Evolutionary conservation across 2,329 filamentous ascomycete genomes (phyloP).

Genomic region (Phialophora tarda): DNA sequence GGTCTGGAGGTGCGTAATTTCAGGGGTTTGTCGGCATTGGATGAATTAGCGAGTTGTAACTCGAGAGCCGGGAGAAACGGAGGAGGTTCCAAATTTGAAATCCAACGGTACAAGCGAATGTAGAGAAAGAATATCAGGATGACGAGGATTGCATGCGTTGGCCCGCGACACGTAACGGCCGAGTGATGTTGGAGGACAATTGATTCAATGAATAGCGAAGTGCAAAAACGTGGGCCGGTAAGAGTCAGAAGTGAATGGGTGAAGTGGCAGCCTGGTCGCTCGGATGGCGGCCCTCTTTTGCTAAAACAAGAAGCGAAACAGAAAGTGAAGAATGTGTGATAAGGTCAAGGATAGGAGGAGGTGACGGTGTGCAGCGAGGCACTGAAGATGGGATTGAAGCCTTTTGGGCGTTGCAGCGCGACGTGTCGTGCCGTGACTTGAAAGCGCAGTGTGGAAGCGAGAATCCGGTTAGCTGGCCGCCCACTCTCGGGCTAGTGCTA

Average conservation of each 20-base stretch:
- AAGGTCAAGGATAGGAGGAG: constrained; percentile 21
- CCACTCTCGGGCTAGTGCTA: constrained; percentile 14
- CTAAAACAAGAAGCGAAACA: constrained; percentile 30
- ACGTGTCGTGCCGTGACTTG: constrained; percentile 35
- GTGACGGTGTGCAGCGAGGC: background rate
- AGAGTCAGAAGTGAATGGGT: constrained; percentile 11
- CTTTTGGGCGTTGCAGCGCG: constrained; percentile 27
- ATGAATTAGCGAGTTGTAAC: constrained; percentile 20
- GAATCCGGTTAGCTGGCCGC: constrained; percentile 18
- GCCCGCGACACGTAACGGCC: constrained; percentile 24
- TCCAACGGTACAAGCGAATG: constrained; percentile 24
- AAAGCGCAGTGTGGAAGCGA: constrained; percentile 18
- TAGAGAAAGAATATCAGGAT: constrained; percentile 22
- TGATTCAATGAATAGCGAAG: constrained; percentile 19
- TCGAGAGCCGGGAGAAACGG: constrained; percentile 16
- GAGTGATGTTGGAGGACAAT: constrained; percentile 8
- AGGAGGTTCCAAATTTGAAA: constrained; percentile 23
- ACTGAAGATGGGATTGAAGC: constrained; percentile 5
- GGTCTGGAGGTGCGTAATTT: constrained; percentile 21
- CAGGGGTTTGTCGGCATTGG: constrained; percentile 32
- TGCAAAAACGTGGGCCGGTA: constrained; percentile 17
- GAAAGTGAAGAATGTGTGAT: constrained; percentile 25
- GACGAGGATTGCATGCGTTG: constrained; percentile 20
- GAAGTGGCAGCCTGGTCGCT: constrained; percentile 12
- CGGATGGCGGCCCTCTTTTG: constrained; percentile 16